Base-by-base conservation (phyloP, 176 grass and related monocot genomes). In the Oropetium thomaeum region DNA sequence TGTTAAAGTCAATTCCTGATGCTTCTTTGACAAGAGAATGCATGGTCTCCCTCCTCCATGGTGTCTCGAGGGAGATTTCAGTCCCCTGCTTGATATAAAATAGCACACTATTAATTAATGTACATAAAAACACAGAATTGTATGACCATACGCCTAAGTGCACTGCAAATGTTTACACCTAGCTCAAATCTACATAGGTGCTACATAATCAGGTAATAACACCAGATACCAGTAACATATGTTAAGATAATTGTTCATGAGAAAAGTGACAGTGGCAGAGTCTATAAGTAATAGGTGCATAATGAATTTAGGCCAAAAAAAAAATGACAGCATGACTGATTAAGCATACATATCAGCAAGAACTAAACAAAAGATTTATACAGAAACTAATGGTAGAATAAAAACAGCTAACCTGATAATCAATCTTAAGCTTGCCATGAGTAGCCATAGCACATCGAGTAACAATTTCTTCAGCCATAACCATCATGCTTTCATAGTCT, bases 401-500 rank as follows among this genome's bases (percentile, higher is more conserved):
- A 27, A 80, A 23, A 80, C 2, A 16, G 52, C 63, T 89, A 75
- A 90, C 96, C 86, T 99, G 89, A 87, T 95, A 99, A 76, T 95
- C 79, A 86, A 95, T 74, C 69, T 88, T 84, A 68, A 99, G 89
- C 59, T 81, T 95, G 60, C 89, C 91, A 75, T 90, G 84, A 76
- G 90, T 83, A 52, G 63, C 82, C 84, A 94, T 86, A 79, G 89
- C 89, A 86, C 96, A 98, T 71, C 78, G 81, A 81, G 82, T 94
- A 52, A 90, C 68, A 28, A 98, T 92, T 90, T 98, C 91, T 78
- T 98, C 96, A 4, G 96, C 96, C 86, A 98, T 84, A 85, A 84
- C 92, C 89, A 98, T 98, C 91, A 98, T 98, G 84, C 89, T 94
- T 88, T 98, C 81, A 79, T 98, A 98, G 83, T 98, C 96, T n/a